A percentile compares a stretch with the other conserved stretches of the same genome.
Evolutionary conservation across 495 filamentous ascomycete species (phyloP).

Genomic region (Aspergillus leporis): DNA sequence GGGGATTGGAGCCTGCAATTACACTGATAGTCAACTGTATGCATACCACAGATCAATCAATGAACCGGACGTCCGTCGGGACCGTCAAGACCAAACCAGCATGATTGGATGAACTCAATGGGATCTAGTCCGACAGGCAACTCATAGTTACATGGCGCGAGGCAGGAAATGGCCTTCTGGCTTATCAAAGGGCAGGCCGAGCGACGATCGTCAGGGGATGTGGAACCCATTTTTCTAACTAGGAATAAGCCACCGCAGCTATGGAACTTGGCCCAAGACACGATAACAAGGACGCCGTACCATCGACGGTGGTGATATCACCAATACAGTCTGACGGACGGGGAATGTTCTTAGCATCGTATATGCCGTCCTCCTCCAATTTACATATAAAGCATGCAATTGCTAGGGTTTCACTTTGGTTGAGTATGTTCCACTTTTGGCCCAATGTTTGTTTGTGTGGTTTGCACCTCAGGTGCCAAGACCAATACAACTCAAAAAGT

Average conservation of each 20-base stretch:
- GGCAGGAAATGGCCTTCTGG: not conserved
- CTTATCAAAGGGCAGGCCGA: not conserved
- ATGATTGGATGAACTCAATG: not conserved
- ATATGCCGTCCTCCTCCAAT: no score
- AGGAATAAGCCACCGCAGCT: not conserved
- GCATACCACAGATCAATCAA: not conserved
- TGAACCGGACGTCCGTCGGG: constrained; percentile 2
- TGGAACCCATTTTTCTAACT: not conserved
- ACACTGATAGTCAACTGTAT: not conserved
- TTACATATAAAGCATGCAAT: no score
- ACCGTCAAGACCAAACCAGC: not conserved
- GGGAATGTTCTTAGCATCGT: not conserved
- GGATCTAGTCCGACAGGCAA: not conserved
- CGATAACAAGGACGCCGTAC: no score
- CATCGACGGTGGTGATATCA: no score
- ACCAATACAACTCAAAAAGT: not conserved
- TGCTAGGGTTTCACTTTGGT: not conserved
- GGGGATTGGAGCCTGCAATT: not conserved
- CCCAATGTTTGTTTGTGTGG: not conserved
- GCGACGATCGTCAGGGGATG: constrained; percentile 3
- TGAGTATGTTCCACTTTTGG: not conserved
- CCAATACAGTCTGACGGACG: no score
- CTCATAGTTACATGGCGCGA: not conserved
- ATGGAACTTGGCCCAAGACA: no score
- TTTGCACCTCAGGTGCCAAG: not conserved